Base-by-base conservation (phyloP, 2,329 filamentous ascomycete species). In the Penicillium palitans region DNA sequence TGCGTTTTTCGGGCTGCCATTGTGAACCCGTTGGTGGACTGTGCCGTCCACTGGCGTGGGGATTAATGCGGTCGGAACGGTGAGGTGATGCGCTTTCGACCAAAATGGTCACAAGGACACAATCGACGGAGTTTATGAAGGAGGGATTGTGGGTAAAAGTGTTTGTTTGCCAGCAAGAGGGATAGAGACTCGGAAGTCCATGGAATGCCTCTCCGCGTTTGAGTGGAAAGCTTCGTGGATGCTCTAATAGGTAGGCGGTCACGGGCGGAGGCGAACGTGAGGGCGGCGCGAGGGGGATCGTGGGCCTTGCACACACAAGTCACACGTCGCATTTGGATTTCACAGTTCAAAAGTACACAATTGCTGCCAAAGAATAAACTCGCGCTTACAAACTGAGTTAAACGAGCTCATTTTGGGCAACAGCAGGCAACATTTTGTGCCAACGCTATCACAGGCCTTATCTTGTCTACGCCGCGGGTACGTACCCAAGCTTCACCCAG, bases 1-100 rank as follows among this genome's bases (percentile, higher is more conserved):
- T 95, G 90, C 70, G 96, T 85, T 84, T 99, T 99, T 76, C 95
- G 87, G 76, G 90, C 90, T 70, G 95, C 91, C 95, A 99, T 99
- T 70, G 77, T 63, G 60, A 61, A 61, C 57, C 62, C 58, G 63
- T 61, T 62, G 47, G 61, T 60, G 69, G 65, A 68, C 63, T 57
- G 61, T 55, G 50, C 57, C 57, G 61, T 65, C 64, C 64, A 64
- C 62, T 58, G 59, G 56, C 52, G 57, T 57, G 61, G 57, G 55
- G 55, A 59, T 62, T 54, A 56, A 58, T 58, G 49, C 48, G 51
- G 61, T 61, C 55, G 48, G 57, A 57, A 45, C 31, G 60, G 60
- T 54, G 46, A 59, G 40, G 55, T 52, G 52, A 41, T 58, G 59
- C 58, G 52, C 35, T 48, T 59, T 53, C 52, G 48, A 57, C 55